Evolutionary conservation across 2,329 filamentous ascomycete genomes (phyloP).

Genomic region (Arthrobotrys musiformis): DNA sequence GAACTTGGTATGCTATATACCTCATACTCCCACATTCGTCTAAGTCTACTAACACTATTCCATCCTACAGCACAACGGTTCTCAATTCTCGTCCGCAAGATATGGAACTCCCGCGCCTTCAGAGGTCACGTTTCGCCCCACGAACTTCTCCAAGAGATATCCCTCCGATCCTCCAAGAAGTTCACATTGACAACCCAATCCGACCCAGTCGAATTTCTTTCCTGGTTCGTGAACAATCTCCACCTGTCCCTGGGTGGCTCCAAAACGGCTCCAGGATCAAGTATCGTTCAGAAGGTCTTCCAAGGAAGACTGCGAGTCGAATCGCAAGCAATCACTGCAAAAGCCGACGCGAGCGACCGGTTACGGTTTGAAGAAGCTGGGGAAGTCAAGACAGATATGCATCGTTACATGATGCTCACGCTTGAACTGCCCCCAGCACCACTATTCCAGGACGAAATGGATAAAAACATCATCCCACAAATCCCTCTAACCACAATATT

Average conservation of each 20-base stretch:
- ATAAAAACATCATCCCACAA: slow-evolving; percentile 96
- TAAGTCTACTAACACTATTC: neutral
- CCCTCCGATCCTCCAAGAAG: slow-evolving; percentile 86
- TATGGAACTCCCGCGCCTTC: slow-evolving; percentile 97
- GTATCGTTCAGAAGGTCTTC: slow-evolving; percentile 90
- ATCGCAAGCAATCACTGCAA: slow-evolving; percentile 91
- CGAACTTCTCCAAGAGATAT: slow-evolving; percentile 94
- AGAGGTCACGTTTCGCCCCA: slow-evolving; percentile 96
- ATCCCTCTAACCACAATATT: slow-evolving; percentile 84
- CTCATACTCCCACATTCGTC: neutral
- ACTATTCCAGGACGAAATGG: slow-evolving; percentile 92
- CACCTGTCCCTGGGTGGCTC: slow-evolving; percentile 91
- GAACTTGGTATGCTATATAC: slow-evolving; percentile 75
- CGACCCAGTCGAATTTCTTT: slow-evolving; percentile 94
- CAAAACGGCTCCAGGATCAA: slow-evolving; percentile 83
- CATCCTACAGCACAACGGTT: slow-evolving; percentile 71
- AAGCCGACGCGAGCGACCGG: slow-evolving; percentile 85
- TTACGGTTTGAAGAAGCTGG: slow-evolving; percentile 92
- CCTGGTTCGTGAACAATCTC: slow-evolving; percentile 96
- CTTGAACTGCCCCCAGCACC: slow-evolving; percentile 91
- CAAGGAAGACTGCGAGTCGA: slow-evolving; percentile 92
- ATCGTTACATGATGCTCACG: slow-evolving; percentile 89
- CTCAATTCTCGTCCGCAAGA: slow-evolving; percentile 89
- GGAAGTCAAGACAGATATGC: slow-evolving; percentile 78
- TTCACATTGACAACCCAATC: slow-evolving; percentile 92